phyloP scores from a whole-genome alignment of 306 rosid genomes.

The Fragaria vesca region DNA sequence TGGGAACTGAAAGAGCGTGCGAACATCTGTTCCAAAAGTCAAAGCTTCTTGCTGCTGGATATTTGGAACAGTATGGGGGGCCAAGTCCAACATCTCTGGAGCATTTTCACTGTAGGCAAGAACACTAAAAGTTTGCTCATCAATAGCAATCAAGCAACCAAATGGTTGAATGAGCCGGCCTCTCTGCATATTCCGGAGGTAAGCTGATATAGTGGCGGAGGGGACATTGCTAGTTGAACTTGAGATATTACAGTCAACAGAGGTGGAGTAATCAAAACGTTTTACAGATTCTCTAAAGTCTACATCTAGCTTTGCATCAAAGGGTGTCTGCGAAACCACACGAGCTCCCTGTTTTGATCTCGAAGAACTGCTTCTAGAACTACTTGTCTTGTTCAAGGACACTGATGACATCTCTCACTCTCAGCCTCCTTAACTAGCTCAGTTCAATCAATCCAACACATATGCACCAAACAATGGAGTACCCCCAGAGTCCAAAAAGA shows the following conservation, averaged over 20 bases:
- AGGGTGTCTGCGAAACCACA: constrained; percentile 35
- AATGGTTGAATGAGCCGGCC: constrained; percentile 43
- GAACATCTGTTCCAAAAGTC: constrained; percentile 38
- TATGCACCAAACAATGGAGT: neutral
- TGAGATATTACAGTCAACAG: constrained; percentile 32
- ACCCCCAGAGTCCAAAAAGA: neutral
- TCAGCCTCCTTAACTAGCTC: constrained; percentile 9
- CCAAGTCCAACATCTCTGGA: constrained; percentile 47
- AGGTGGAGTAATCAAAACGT: constrained; percentile 29
- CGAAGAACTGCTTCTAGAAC: constrained; percentile 30
- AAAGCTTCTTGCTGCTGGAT: constrained; percentile 43
- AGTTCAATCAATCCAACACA: constrained; percentile 9
- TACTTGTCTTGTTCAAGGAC: constrained; percentile 29
- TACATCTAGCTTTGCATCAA: constrained; percentile 40
- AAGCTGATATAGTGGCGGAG: constrained; percentile 35
- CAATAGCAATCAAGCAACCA: constrained; percentile 46
- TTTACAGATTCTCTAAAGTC: constrained; percentile 33
- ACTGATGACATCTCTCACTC: constrained; percentile 33
- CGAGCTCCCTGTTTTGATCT: constrained; percentile 31
- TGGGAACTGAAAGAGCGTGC: constrained; percentile 36
- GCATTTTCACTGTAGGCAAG: constrained; percentile 46
- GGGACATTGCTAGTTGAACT: constrained; percentile 38
- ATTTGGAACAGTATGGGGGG: constrained; percentile 47
- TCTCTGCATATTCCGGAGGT: constrained; percentile 43
- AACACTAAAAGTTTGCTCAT: constrained; percentile 34